Conservation (phyloP, 2,329 filamentous ascomycete genomes). For the Lachnellula arida region DNA sequence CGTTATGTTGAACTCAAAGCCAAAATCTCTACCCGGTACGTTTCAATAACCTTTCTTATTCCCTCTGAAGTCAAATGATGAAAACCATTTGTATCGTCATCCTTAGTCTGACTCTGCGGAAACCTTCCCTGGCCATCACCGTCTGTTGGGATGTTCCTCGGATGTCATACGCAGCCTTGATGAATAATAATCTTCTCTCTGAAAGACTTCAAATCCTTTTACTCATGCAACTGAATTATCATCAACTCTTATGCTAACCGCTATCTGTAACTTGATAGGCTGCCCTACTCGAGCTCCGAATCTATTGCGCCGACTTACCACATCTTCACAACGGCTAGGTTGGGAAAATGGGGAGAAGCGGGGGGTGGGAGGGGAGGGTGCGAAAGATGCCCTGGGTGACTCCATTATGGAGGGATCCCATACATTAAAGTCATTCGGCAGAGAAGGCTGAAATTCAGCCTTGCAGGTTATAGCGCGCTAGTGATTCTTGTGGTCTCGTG, state of each 20-base stretch:
- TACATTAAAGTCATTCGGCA: background rate
- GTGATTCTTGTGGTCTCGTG: background rate
- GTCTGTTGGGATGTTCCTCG: conserved; percentile 30
- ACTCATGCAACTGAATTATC: background rate
- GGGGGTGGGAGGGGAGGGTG: too few relatives aligned
- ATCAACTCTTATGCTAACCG: background rate
- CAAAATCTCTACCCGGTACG: background rate
- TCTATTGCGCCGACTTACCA: too few relatives aligned
- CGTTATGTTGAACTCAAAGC: background rate
- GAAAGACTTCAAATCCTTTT: conserved; percentile 28
- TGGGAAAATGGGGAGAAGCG: too few relatives aligned
- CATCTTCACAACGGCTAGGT: too few relatives aligned
- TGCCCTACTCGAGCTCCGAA: background rate
- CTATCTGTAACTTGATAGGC: background rate
- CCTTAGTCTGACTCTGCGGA: conserved; percentile 74
- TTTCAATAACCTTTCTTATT: background rate
- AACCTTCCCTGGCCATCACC: conserved; percentile 24
- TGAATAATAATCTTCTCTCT: conserved; percentile 52
- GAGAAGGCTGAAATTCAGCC: conserved; percentile 24
- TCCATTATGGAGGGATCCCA: background rate
- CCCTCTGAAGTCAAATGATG: conserved; percentile 58
- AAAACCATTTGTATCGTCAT: conserved; percentile 86
- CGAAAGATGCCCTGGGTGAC: background rate
- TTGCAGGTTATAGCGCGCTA: conserved; percentile 8
- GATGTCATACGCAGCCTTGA: conserved; percentile 37